A percentile compares a stretch with the other conserved stretches of the same genome.
These are phyloP conservation scores for Lasiosphaeris hirsuta DNA, from an alignment of 495 filamentous ascomycete species.

Conservation along the genomic window DNA sequence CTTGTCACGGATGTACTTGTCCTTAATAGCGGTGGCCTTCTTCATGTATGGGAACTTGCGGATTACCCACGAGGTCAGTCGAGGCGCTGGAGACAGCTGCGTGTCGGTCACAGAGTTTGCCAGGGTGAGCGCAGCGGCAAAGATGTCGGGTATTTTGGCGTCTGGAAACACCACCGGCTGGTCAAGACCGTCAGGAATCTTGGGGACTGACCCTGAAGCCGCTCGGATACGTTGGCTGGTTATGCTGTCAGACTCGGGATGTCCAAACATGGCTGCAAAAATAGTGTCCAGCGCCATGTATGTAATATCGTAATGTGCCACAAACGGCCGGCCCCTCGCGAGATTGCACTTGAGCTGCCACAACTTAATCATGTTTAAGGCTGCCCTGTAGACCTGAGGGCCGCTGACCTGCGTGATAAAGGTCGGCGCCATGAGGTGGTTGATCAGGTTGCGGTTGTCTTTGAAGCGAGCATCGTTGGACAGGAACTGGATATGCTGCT, in stretches of 20 bases:
- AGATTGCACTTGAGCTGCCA: constrained; percentile 34
- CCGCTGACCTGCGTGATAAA: constrained; percentile 37
- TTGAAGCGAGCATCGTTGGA: constrained; percentile 30
- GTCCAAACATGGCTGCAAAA: constrained; percentile 31
- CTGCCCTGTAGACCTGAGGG: constrained; percentile 29
- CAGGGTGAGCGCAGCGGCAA: constrained; percentile 13
- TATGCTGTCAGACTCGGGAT: constrained; percentile 18
- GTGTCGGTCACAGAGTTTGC: constrained; percentile 17
- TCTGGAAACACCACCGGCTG: constrained; percentile 19
- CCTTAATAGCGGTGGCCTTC: constrained; percentile 18
- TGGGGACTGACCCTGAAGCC: constrained; percentile 3
- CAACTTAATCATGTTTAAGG: constrained; percentile 28
- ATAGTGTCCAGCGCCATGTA: constrained; percentile 36
- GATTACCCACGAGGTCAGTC: constrained; percentile 16
- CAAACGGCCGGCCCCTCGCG: constrained; percentile 34
- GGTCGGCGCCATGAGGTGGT: constrained; percentile 38
- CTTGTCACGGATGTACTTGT: constrained; percentile 21
- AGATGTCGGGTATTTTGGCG: constrained; percentile 14
- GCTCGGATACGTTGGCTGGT: constrained; percentile 13
- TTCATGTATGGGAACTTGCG: constrained; percentile 17
- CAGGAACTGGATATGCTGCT: constrained; percentile 30
- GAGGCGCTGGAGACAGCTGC: constrained; percentile 18
- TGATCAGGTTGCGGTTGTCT: constrained; percentile 31
- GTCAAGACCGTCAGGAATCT: not conserved
- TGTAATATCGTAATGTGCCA: constrained; percentile 34